Percentiles rank a stretch among this genome's conserved stretches.
Evolutionary conservation across 163 green algal species (phyloP).

Genomic region (Trebouxia gelatinosa): DNA sequence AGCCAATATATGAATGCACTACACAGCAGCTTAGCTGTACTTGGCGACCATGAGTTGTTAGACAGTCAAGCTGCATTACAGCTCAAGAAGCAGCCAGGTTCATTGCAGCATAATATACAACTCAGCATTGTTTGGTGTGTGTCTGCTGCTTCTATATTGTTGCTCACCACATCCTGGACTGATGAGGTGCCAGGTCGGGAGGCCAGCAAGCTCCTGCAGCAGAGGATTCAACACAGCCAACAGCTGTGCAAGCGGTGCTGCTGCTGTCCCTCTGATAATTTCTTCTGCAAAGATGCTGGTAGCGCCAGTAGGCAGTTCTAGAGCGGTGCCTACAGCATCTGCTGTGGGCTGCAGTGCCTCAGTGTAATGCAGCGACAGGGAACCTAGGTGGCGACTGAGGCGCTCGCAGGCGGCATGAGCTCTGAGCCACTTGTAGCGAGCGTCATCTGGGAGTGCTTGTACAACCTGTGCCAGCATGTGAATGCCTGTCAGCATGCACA

Average conservation of each 20-base stretch:
- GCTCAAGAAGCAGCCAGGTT: not conserved
- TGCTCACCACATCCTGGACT: slow-evolving; percentile 49
- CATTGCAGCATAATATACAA: not conserved
- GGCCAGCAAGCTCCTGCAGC: slow-evolving; percentile 78
- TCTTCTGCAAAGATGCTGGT: slow-evolving; percentile 16
- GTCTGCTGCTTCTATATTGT: too few species aligned
- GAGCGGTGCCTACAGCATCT: slow-evolving; percentile 63
- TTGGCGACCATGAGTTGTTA: too few species aligned
- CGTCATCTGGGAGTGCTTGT: too few species aligned
- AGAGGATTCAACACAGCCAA: slow-evolving; percentile 72
- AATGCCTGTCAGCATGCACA: too few species aligned
- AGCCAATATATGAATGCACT: too few species aligned
- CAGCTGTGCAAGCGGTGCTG: slow-evolving; percentile 80
- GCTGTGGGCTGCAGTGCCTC: slow-evolving; percentile 58
- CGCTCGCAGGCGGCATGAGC: slow-evolving; percentile 87
- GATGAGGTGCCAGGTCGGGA: slow-evolving; percentile 97
- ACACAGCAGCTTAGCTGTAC: too few species aligned
- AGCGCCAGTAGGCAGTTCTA: slow-evolving; percentile 71
- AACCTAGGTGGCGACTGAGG: slow-evolving; percentile 66
- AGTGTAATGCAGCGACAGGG: slow-evolving; percentile 54
- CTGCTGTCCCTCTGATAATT: slow-evolving; percentile 57
- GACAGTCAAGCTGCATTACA: not conserved
- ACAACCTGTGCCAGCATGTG: too few species aligned
- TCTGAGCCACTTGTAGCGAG: slow-evolving; percentile 26
- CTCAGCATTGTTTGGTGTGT: too few species aligned